Conservation (phyloP, 2,329 filamentous ascomycete species). For the Trichoderma polysporum region DNA sequence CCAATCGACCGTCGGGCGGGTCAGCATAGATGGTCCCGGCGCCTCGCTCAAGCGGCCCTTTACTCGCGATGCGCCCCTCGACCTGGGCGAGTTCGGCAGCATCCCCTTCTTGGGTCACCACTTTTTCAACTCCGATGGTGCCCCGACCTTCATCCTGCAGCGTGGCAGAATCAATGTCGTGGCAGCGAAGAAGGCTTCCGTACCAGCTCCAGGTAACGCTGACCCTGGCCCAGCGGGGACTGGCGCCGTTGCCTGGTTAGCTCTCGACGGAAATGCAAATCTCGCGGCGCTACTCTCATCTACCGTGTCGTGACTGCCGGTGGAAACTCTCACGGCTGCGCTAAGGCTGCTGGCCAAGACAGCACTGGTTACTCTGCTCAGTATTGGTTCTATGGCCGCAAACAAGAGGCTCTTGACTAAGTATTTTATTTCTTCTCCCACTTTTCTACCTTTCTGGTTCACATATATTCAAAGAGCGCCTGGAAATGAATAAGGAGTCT, state of each 20-base stretch:
- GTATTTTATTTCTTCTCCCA: too few species aligned
- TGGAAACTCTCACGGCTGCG: slow-evolving; percentile 47
- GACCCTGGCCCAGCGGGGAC: slow-evolving; percentile 47
- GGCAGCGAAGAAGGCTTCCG: slow-evolving; percentile 48
- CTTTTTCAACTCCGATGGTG: slow-evolving; percentile 57
- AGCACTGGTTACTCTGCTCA: slow-evolving; percentile 57
- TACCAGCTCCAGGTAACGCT: slow-evolving; percentile 52
- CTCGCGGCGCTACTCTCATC: slow-evolving; percentile 41
- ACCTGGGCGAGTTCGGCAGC: slow-evolving; percentile 38
- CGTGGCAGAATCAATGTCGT: slow-evolving; percentile 40
- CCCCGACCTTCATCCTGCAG: slow-evolving; percentile 61
- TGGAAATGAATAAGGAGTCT: neutral
- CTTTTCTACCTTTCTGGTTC: neutral
- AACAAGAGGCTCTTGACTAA: slow-evolving; percentile 1
- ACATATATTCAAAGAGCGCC: neutral
- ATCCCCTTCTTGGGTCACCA: slow-evolving; percentile 60
- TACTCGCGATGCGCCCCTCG: slow-evolving; percentile 37
- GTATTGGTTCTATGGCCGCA: slow-evolving; percentile 57
- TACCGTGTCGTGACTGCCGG: slow-evolving; percentile 59
- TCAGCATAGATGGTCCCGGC: slow-evolving; percentile 36
- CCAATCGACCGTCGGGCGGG: slow-evolving; percentile 28
- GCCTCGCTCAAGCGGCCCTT: slow-evolving; percentile 50
- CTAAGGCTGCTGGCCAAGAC: slow-evolving; percentile 39
- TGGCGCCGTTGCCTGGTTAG: slow-evolving; percentile 57
- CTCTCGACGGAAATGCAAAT: slow-evolving; percentile 45